Conservation (phyloP, 352 stramenopile species). For the Pythium phragmitis region DNA sequence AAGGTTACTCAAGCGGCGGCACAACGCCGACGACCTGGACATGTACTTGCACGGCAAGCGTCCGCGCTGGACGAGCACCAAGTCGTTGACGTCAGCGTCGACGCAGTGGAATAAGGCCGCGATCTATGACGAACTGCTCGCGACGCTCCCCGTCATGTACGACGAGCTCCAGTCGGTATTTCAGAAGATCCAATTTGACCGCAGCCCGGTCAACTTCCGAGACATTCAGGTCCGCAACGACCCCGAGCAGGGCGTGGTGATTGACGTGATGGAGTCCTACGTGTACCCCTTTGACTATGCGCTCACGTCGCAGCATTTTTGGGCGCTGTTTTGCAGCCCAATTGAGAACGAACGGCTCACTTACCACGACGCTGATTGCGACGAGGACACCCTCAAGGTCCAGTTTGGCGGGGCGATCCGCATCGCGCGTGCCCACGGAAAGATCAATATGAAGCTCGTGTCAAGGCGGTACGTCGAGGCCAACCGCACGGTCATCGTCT, state of each 20-base stretch:
- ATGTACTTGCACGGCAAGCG: slow-evolving; percentile 11
- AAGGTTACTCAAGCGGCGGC: slow-evolving; percentile 34
- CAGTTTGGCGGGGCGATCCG: slow-evolving; percentile 13
- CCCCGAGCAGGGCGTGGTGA: slow-evolving; percentile 11
- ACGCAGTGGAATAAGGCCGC: slow-evolving; percentile 13
- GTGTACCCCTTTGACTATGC: slow-evolving; percentile 15
- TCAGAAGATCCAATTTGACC: slow-evolving; percentile 3
- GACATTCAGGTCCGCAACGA: slow-evolving; percentile 21
- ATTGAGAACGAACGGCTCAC: slow-evolving; percentile 14
- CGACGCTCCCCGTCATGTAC: not conserved
- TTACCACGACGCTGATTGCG: slow-evolving; percentile 23
- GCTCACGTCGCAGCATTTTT: slow-evolving; percentile 5
- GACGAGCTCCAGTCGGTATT: slow-evolving; percentile 1
- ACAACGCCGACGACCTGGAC: slow-evolving; percentile 15
- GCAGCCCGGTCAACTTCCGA: slow-evolving; percentile 5
- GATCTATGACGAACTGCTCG: slow-evolving; percentile 18
- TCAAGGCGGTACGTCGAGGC: slow-evolving; percentile 13
- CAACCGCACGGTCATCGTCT: slow-evolving; percentile 19
- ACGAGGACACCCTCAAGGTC: slow-evolving; percentile 11
- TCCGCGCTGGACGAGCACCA: slow-evolving; percentile 4
- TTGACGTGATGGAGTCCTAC: slow-evolving; percentile 15
- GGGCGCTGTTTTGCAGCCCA: slow-evolving; percentile 5
- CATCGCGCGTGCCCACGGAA: not conserved
- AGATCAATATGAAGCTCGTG: slow-evolving; percentile 15
- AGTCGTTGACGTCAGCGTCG: not conserved